Percentiles rank a stretch among this genome's conserved stretches.
These are phyloP conservation scores for Wallemia mellicola DNA, from an alignment of 1,284 basidiomycete genomes.

Conservation along the genomic window DNA sequence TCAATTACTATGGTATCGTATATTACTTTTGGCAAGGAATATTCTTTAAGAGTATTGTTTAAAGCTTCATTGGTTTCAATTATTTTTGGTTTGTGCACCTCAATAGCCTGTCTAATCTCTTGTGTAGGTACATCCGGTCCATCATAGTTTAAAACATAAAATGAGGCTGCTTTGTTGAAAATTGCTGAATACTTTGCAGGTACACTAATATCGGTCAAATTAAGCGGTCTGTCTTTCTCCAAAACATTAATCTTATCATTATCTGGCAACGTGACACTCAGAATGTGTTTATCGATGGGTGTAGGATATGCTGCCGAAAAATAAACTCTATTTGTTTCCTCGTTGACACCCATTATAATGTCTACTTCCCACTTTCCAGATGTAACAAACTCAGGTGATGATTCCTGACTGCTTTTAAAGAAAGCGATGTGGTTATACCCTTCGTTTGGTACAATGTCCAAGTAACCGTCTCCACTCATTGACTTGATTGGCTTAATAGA, in stretches of 20 bases:
- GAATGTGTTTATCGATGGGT: constrained; percentile 55
- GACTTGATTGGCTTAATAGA: constrained; percentile 16
- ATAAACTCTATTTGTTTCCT: constrained; percentile 40
- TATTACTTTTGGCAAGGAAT: constrained; percentile 36
- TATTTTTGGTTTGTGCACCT: constrained; percentile 16
- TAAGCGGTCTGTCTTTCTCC: constrained; percentile 13
- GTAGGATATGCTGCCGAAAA: constrained; percentile 59
- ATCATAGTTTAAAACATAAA: constrained; percentile 46
- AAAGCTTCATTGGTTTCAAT: constrained; percentile 43
- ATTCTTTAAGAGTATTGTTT: constrained; percentile 36
- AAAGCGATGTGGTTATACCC: constrained; percentile 73
- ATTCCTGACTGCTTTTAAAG: constrained; percentile 40
- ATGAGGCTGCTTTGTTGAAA: constrained; percentile 58
- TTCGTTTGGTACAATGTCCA: constrained; percentile 50
- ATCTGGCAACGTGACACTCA: constrained; percentile 33
- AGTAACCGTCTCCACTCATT: constrained; percentile 29
- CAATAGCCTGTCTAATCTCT: constrained; percentile 33
- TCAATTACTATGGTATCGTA: constrained; percentile 43
- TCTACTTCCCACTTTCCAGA: constrained; percentile 66
- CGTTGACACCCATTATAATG: constrained; percentile 39
- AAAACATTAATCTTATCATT: constrained; percentile 1
- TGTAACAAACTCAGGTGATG: constrained; percentile 49
- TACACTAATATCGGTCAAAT: constrained; percentile 33
- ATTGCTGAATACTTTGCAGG: constrained; percentile 32
- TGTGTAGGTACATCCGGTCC: constrained; percentile 73